Evolutionary conservation across 2,329 filamentous ascomycete species (phyloP).

Genomic region (Neonectria hederae): DNA sequence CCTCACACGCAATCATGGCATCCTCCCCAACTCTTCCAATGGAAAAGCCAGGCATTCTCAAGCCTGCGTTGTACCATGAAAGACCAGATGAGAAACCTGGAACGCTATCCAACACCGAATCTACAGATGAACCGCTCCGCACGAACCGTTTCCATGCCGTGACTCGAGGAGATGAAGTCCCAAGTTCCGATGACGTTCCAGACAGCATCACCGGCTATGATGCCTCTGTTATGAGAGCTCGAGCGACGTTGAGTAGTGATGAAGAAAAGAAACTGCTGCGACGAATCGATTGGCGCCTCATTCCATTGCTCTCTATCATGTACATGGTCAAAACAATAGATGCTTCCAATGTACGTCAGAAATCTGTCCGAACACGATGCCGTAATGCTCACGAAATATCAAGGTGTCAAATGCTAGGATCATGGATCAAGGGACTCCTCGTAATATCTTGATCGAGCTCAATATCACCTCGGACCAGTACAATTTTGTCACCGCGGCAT

Average conservation of each 20-base stretch:
- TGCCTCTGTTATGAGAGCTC: neutral
- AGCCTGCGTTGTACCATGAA: neutral
- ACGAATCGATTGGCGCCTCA: constrained; percentile 39
- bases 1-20: neutral
- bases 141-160: neutral
- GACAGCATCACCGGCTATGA: neutral
- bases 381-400: neutral
- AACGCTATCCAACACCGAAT: neutral
- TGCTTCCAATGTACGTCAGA: constrained; percentile 44
- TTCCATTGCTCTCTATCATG: constrained; percentile 48
- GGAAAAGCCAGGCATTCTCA: neutral
- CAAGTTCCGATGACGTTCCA: neutral
- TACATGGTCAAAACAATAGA: constrained; percentile 55
- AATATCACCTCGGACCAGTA: constrained; percentile 52
- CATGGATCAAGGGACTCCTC: constrained; percentile 52
- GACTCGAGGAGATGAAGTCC: neutral
- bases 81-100: neutral
- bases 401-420: constrained; percentile 53
- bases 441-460: constrained; percentile 54
- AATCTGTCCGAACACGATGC: no score
- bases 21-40: neutral
- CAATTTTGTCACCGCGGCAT: constrained; percentile 50
- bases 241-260: constrained; percentile 51
- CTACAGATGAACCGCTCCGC: neutral
- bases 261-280: constrained; percentile 40